A percentile compares a stretch with the other conserved stretches of the same genome.
Evolutionary conservation across 306 rosid genomes (phyloP).

Genomic region (Argentina anserina): DNA sequence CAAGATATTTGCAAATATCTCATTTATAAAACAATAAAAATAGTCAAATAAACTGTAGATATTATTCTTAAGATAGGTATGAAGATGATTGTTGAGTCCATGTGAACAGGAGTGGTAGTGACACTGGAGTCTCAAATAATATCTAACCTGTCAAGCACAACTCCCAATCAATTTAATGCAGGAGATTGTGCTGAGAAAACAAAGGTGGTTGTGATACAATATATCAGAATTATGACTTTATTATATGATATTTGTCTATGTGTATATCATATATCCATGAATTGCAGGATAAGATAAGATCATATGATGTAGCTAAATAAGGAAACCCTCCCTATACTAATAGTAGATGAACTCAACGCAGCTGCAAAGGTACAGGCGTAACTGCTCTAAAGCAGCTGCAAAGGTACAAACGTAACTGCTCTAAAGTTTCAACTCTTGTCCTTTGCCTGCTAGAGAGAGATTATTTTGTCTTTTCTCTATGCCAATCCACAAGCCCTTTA

Average conservation of each 20-base stretch:
- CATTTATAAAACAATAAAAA: no score
- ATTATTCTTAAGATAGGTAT: neutral
- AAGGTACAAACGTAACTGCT: no score
- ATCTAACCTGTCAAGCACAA: no score
- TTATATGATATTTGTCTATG: no score
- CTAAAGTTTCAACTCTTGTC: neutral
- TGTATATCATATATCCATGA: neutral
- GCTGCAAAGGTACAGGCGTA: no score
- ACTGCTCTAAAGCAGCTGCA: no score
- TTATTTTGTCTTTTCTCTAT: neutral
- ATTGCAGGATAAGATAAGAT: neutral
- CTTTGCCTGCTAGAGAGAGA: neutral
- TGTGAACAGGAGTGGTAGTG: neutral
- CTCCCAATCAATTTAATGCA: no score
- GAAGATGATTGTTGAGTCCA: neutral
- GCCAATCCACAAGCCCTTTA: neutral
- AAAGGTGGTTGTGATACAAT: neutral
- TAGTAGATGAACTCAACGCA: no score
- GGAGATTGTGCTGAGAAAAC: neutral
- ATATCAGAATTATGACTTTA: neutral
- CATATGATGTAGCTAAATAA: no score
- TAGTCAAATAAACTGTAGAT: no score
- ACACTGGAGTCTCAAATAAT: neutral
- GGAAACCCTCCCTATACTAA: no score
- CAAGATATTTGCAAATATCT: no score